Evolutionary conservation across 1,139 yeast genomes (phyloP), one percentile per base, ranked within the genome.

Genomic region (Sugiyamaella grinbergsii): DNA sequence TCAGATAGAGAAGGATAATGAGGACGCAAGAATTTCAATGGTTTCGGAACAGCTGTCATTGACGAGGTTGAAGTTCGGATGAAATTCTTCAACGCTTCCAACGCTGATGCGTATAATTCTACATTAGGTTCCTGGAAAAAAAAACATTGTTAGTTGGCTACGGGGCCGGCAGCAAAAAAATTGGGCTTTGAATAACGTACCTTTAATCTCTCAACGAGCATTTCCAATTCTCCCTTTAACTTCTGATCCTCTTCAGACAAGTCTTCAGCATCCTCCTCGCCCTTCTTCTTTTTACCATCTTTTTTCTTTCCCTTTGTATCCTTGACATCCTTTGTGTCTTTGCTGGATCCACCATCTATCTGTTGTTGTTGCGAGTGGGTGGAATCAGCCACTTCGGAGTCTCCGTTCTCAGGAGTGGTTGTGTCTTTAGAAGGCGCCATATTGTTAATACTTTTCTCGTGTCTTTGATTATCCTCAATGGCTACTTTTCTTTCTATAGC

Each of bases 31-130:
- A 94, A 94, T 73, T 94, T 94, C 71, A 93, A 79, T 11, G 99
- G 98, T 69, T 93, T 94, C 42, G 99, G 99, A 42, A 94, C 98
- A 1, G 99, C 99, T 2, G 98, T 94, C 97, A 93, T 93, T 6
- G 98, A 90, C 29, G 97, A 88, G 3, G 98, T 93, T 13, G 98
- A 87, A 48, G 95, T 95, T 61, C 89, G 83, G 62, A 93, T 91
- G 62, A 81, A 81, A 49, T 78, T 80, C 66, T 89, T 90, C 67
- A 94, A 77, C 49, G 83, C 76, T 41, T 77, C 77, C 60, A 94
- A 75, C 24, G 89, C 78, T 16, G 81, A 73, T 43, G 71, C 71
- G 63, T 86, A 85, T 24, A 81, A 73, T 3, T 75, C 71, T 5
- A 69, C 64, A 55, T 82, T 76, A 3, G 77, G 61, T 55, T 80